These are phyloP conservation scores for Aspergillus fijiensis DNA, from an alignment of 2,329 filamentous ascomycete genomes.

Conservation along the genomic window DNA sequence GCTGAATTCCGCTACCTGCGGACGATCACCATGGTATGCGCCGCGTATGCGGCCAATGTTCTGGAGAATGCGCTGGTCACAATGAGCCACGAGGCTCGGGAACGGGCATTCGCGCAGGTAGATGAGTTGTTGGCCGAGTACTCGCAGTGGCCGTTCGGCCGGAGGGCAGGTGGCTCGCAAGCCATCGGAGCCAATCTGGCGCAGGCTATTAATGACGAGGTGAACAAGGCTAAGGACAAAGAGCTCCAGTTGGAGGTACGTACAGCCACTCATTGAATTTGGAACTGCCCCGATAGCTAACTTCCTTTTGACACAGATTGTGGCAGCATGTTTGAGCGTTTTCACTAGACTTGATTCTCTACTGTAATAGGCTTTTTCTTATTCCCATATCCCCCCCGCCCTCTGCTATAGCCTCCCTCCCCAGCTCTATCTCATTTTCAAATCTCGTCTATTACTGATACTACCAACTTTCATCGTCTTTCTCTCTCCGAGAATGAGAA, in stretches of 20 bases:
- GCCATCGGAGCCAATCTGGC: constrained; percentile 92
- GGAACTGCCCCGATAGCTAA: constrained; percentile 3
- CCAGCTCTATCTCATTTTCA: constrained; percentile 7
- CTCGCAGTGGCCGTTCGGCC: constrained; percentile 94
- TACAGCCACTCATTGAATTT: constrained; percentile 11
- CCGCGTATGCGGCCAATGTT: constrained; percentile 95
- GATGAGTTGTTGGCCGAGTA: constrained; percentile 95
- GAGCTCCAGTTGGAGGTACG: constrained; percentile 92
- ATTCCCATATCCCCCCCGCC: background rate
- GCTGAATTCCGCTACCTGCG: constrained; percentile 91
- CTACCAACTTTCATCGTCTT: constrained; percentile 4
- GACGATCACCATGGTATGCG: constrained; percentile 95
- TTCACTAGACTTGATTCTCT: constrained; percentile 97
- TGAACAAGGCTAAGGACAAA: constrained; percentile 83
- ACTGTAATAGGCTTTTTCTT: constrained; percentile 55
- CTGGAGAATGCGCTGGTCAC: constrained; percentile 96
- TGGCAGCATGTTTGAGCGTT: constrained; percentile 93
- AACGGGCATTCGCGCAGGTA: constrained; percentile 93
- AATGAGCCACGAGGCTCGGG: constrained; percentile 87
- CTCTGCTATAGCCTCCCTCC: constrained; percentile 5
- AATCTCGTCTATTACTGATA: constrained; percentile 15
- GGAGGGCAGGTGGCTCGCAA: constrained; percentile 70
- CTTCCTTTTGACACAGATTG: constrained; percentile 54
- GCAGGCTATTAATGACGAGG: constrained; percentile 81
- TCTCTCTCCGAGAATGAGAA: background rate